Evolutionary conservation across 768 basidiomycete species (phyloP).

Genomic region (Boletus tomentosulus): DNA sequence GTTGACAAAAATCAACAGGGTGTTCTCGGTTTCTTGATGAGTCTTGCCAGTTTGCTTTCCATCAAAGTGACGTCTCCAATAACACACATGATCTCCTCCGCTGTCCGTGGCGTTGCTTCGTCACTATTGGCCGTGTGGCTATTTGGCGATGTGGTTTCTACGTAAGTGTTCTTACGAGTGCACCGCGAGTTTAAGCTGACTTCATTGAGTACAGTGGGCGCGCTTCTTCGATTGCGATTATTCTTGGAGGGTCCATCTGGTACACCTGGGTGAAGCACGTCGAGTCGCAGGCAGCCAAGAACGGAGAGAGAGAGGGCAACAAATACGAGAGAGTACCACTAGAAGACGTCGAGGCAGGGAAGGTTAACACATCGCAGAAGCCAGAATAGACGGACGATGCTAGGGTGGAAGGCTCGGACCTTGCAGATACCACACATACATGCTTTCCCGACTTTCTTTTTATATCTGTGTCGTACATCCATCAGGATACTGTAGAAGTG

Average conservation of each 20-base stretch:
- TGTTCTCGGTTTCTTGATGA: conserved; percentile 88
- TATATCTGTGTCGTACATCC: conserved; percentile 4
- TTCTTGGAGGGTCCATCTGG: conserved; percentile 75
- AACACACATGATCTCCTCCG: conserved; percentile 96
- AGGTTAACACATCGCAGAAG: conserved; percentile 19
- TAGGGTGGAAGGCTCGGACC: conserved; percentile 2
- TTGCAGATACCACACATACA: conserved; percentile 13
- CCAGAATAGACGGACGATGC: conserved; percentile 23
- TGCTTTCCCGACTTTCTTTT: not conserved
- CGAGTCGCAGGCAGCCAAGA: conserved; percentile 47
- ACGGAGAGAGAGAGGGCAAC: conserved; percentile 23
- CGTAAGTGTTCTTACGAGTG: conserved; percentile 41
- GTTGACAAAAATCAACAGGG: conserved; percentile 47
- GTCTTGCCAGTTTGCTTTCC: conserved; percentile 85
- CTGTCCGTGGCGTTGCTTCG: conserved; percentile 91
- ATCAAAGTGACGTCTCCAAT: conserved; percentile 98
- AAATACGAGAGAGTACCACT: conserved; percentile 61
- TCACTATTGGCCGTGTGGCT: conserved; percentile 78
- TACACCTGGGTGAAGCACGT: conserved; percentile 87
- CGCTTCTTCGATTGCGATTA: conserved; percentile 72
- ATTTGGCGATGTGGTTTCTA: conserved; percentile 77
- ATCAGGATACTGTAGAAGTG: conserved; percentile 11
- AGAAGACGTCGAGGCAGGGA: conserved; percentile 60
- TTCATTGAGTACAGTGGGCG: conserved; percentile 54
- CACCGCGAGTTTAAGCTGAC: conserved; percentile 1